These are phyloP conservation scores for Penicillium sp. DNA, from an alignment of 2,329 filamentous ascomycete species.

Conservation along the genomic window DNA sequence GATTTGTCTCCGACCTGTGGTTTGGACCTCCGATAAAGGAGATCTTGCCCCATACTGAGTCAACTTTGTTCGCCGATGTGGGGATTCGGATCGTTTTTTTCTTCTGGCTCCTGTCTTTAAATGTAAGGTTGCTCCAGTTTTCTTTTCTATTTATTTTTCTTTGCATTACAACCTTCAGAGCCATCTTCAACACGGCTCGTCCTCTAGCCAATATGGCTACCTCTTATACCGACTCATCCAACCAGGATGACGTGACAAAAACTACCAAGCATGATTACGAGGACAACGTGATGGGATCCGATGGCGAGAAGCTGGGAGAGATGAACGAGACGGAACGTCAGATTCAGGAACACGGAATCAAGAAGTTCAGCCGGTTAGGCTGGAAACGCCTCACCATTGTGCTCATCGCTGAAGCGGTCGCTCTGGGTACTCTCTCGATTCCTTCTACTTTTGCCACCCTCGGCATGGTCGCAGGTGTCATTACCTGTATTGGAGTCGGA, in stretches of 20 bases:
- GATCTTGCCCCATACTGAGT: background rate
- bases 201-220: background rate
- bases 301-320: background rate
- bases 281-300: background rate
- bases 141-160: background rate
- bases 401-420: background rate
- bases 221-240: background rate
- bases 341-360: background rate
- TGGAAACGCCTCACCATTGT: background rate
- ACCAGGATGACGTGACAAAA: background rate
- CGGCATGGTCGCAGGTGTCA: background rate
- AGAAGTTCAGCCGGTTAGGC: background rate
- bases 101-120: background rate
- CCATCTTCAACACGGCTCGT: background rate
- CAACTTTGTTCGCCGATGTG: background rate
- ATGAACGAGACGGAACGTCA: background rate
- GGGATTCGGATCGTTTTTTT: background rate
- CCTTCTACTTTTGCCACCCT: background rate
- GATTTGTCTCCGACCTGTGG: background rate
- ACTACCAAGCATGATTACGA: background rate
- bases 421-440: background rate
- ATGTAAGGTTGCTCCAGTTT: background rate
- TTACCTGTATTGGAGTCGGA: background rate
- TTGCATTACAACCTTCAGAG: background rate
- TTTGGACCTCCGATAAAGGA: background rate